These are phyloP conservation scores for Talaromyces sp. DNA, from an alignment of 2,329 filamentous ascomycete species.

Conservation along the genomic window DNA sequence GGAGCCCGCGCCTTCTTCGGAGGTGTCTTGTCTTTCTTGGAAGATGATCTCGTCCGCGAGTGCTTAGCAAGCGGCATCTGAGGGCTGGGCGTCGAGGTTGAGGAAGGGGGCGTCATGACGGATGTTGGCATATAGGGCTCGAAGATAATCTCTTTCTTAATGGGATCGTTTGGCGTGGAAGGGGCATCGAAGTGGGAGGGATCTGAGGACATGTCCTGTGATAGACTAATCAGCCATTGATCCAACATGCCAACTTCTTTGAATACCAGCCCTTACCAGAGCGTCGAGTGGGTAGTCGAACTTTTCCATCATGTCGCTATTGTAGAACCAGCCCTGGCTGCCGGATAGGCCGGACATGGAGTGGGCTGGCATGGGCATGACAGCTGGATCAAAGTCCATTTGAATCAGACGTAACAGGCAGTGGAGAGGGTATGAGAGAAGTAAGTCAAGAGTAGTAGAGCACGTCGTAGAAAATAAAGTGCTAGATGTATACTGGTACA, in stretches of 20 bases:
- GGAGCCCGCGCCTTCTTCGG: conserved; percentile 2
- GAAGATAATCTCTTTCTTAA: conserved; percentile 6
- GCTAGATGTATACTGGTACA: background rate
- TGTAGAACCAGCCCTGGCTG: conserved; percentile 2
- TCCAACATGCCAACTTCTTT: background rate
- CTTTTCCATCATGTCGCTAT: background rate
- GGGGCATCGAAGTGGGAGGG: background rate
- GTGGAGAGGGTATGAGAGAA: background rate
- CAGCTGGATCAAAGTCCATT: conserved; percentile 1
- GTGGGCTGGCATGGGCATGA: conserved; percentile 7
- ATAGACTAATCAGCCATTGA: background rate
- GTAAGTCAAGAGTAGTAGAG: background rate
- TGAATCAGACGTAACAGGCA: background rate
- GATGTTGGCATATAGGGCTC: conserved; percentile 8
- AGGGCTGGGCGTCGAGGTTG: conserved; percentile 2
- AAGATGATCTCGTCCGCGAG: background rate
- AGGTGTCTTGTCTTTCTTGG: conserved; percentile 7
- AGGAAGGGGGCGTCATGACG: background rate
- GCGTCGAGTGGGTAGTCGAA: background rate
- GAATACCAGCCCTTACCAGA: background rate
- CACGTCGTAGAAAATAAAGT: background rate
- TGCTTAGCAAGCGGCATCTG: background rate
- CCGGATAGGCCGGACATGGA: background rate
- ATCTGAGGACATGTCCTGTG: background rate
- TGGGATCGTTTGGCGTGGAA: background rate